Conservation (phyloP, 495 filamentous ascomycete genomes). For the Penicillium malachiteum region DNA sequence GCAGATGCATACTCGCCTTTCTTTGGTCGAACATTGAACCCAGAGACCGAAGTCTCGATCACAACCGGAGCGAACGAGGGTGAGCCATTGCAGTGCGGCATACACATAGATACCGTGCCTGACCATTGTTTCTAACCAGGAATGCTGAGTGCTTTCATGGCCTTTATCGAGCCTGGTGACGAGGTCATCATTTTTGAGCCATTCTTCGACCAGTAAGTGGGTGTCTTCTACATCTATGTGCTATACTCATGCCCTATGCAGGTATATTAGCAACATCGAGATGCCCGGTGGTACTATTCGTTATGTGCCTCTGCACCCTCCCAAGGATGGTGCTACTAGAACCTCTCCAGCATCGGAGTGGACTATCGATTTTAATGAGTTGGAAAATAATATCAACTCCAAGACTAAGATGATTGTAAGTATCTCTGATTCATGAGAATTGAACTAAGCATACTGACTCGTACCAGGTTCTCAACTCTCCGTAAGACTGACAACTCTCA, state of each 20-base stretch:
- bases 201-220: constrained; percentile 89
- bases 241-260: constrained; percentile 23
- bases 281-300: constrained; percentile 94
- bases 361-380: constrained; percentile 76
- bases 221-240: background rate
- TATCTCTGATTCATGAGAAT: background rate
- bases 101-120: background rate
- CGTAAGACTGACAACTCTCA: constrained; percentile 24
- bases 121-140: background rate
- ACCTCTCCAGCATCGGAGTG: constrained; percentile 85
- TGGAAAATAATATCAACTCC: constrained; percentile 81
- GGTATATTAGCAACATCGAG: constrained; percentile 94
- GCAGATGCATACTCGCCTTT: constrained; percentile 84
- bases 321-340: constrained; percentile 73
- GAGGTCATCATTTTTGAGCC: constrained; percentile 98
- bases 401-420: constrained; percentile 94
- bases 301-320: constrained; percentile 90
- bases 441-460: background rate
- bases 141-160: constrained; percentile 97
- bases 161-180: constrained; percentile 87
- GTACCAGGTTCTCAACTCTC: constrained; percentile 43
- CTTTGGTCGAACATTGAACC: constrained; percentile 77
- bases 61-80: constrained; percentile 97
- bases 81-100: constrained; percentile 17
- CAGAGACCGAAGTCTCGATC: constrained; percentile 88